Conservation (phyloP, 2,329 filamentous ascomycete genomes). For the Pleurostoma richardsiae region DNA sequence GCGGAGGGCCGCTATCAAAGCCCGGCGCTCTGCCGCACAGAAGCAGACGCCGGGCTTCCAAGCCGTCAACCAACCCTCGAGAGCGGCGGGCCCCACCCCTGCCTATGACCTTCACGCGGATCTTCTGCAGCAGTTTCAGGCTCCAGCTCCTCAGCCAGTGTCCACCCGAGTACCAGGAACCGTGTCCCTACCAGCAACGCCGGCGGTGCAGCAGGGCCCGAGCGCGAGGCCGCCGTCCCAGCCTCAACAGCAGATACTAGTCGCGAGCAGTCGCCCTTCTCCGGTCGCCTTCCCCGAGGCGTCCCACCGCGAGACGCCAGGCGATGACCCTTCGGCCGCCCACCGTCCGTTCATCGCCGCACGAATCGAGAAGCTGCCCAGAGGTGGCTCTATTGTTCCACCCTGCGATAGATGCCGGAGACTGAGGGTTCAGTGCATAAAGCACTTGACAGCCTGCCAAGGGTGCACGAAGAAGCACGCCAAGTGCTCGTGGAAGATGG, state of each 20-base stretch:
- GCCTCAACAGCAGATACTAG: constrained; percentile 1
- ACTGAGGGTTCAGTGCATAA: constrained; percentile 75
- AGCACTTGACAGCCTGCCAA: constrained; percentile 80
- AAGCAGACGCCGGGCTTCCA: constrained; percentile 30
- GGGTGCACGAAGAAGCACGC: constrained; percentile 89
- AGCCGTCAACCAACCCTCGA: constrained; percentile 21
- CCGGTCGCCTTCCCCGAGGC: constrained; percentile 20
- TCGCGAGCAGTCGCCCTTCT: constrained; percentile 16
- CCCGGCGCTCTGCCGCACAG: constrained; percentile 45
- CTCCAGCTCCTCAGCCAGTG: constrained; percentile 15
- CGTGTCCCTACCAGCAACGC: constrained; percentile 22
- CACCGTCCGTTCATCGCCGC: constrained; percentile 59
- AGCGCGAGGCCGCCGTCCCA: constrained; percentile 1
- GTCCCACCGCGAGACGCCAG: constrained; percentile 15
- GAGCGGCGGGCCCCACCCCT: constrained; percentile 21
- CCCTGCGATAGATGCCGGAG: constrained; percentile 81
- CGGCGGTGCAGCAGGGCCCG: constrained; percentile 12
- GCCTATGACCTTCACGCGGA: constrained; percentile 47
- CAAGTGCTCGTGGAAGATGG: constrained; percentile 79
- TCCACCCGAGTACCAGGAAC: constrained; percentile 15
- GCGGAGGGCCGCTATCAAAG: constrained; percentile 66
- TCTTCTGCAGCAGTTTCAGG: constrained; percentile 48
- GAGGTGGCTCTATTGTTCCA: constrained; percentile 71
- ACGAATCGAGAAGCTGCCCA: constrained; percentile 68
- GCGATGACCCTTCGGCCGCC: constrained; percentile 20